Percentiles rank a stretch among this genome's conserved stretches.
These are phyloP conservation scores for Huntiella abstrusa DNA, from an alignment of 2,329 filamentous ascomycete species.

Conservation along the genomic window DNA sequence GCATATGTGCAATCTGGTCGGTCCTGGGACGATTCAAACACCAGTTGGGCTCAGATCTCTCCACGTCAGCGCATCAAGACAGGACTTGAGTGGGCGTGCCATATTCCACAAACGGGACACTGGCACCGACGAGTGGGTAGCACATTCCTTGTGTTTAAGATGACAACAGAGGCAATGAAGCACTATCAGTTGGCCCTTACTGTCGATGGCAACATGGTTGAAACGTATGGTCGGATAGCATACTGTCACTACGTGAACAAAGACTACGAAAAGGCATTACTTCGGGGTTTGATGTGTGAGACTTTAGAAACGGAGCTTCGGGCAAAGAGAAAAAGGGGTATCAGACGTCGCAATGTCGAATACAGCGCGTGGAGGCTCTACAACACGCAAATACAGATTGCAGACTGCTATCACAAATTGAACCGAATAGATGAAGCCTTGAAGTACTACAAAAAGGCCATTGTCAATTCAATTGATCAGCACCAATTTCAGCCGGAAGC, in stretches of 20 bases:
- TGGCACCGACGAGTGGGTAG: conserved; percentile 23
- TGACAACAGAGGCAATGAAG: conserved; percentile 19
- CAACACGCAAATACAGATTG: conserved; percentile 22
- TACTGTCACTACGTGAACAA: conserved; percentile 22
- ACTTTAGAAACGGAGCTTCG: conserved; percentile 11
- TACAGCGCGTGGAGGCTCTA: conserved; percentile 23
- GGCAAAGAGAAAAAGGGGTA: conserved; percentile 10
- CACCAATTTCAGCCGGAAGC: conserved; percentile 22
- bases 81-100: conserved; percentile 20
- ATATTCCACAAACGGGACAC: conserved; percentile 19
- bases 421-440: conserved; percentile 18
- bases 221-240: conserved; percentile 23
- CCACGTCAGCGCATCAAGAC: conserved; percentile 19
- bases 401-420: conserved; percentile 19
- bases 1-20: conserved; percentile 22
- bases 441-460: conserved; percentile 21
- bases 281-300: conserved; percentile 21
- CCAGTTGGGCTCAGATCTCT: conserved; percentile 20
- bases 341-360: conserved; percentile 14
- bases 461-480: conserved; percentile 15
- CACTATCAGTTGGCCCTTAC: conserved; percentile 21
- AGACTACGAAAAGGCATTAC: conserved; percentile 19
- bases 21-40: conserved; percentile 20
- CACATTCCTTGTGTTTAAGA: conserved; percentile 21
- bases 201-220: conserved; percentile 21